phyloP scores from a whole-genome alignment of 2,329 filamentous ascomycete genomes.

The Chaetomiaceae sp. region DNA sequence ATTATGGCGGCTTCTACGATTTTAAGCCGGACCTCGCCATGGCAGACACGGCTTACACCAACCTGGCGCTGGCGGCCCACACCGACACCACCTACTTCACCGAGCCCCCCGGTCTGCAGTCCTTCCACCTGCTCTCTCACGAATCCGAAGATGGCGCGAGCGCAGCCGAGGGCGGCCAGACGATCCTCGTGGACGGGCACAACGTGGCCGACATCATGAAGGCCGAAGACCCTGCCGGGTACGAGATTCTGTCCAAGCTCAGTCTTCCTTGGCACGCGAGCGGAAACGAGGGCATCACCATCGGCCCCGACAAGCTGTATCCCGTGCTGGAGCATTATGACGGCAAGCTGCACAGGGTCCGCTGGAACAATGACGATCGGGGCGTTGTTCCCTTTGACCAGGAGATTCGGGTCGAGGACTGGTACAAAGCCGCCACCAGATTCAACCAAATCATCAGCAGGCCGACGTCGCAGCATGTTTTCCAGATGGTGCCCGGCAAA shows the following conservation, averaged over 20 bases:
- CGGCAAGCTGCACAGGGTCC: slow-evolving; percentile 49
- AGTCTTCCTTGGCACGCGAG: slow-evolving; percentile 77
- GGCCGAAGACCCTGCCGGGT: slow-evolving; percentile 50
- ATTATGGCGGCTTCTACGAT: slow-evolving; percentile 78
- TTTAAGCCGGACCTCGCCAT: slow-evolving; percentile 84
- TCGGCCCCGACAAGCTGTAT: slow-evolving; percentile 64
- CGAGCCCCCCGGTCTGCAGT: slow-evolving; percentile 84
- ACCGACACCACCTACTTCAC: slow-evolving; percentile 97
- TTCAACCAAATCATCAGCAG: slow-evolving; percentile 68
- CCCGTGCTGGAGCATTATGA: slow-evolving; percentile 65
- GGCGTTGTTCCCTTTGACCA: slow-evolving; percentile 58
- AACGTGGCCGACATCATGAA: slow-evolving; percentile 59
- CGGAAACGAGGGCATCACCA: slow-evolving; percentile 78
- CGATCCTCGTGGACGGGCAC: slow-evolving; percentile 83
- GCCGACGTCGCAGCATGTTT: slow-evolving; percentile 66
- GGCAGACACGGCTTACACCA: slow-evolving; percentile 90
- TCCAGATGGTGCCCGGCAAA: slow-evolving; percentile 73
- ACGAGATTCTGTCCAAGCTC: slow-evolving; percentile 49
- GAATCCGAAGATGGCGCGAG: slow-evolving; percentile 39
- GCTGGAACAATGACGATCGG: slow-evolving; percentile 93
- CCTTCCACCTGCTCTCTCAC: slow-evolving; percentile 87
- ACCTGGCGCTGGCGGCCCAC: slow-evolving; percentile 73
- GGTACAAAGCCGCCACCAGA: slow-evolving; percentile 76
- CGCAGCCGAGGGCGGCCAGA: slow-evolving; percentile 58
- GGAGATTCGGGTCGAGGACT: slow-evolving; percentile 47